These are phyloP conservation scores for Termitomyces sp. DNA, from an alignment of 768 basidiomycete species.

Conservation along the genomic window DNA sequence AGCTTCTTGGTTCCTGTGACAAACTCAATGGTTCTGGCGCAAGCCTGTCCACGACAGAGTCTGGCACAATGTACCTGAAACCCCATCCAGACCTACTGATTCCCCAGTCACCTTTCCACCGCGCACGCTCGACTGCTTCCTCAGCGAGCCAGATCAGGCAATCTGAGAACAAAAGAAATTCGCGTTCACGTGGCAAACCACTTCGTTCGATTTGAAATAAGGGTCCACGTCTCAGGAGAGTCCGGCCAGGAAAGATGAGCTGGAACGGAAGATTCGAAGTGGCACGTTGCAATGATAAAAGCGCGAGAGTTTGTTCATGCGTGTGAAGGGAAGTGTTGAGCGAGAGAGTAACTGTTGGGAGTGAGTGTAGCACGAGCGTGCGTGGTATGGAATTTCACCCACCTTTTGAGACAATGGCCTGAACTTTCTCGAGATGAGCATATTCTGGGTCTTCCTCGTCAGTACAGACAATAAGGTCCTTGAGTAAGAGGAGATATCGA, in stretches of 20 bases:
- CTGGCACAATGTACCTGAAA: conserved; percentile 13
- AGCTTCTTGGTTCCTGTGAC: conserved; percentile 28
- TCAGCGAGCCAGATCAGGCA: conserved; percentile 71
- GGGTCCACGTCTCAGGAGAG: conserved; percentile 62
- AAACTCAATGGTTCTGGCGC: conserved; percentile 7
- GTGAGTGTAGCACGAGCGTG: background rate
- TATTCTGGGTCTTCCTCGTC: conserved; percentile 64
- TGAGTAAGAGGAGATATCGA: conserved; percentile 77
- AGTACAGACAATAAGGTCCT: conserved; percentile 72
- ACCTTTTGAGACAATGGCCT: conserved; percentile 75
- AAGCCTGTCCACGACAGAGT: conserved; percentile 8
- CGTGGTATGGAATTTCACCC: conserved; percentile 14
- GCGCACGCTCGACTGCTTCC: conserved; percentile 33
- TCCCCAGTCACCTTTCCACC: conserved; percentile 30
- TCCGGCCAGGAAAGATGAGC: conserved; percentile 78
- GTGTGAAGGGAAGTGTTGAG: conserved; percentile 76
- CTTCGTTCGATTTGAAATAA: conserved; percentile 54
- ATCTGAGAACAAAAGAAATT: conserved; percentile 82
- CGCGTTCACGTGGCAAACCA: conserved; percentile 48
- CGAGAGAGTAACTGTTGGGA: conserved; percentile 58
- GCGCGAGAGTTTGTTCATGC: conserved; percentile 69
- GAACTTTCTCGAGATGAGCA: conserved; percentile 51
- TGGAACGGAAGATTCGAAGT: conserved; percentile 75
- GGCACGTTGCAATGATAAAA: conserved; percentile 75
- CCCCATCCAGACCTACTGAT: conserved; percentile 21